Conservation (phyloP, 2,329 filamentous ascomycete genomes). For the Graphilbum fragrans region DNA sequence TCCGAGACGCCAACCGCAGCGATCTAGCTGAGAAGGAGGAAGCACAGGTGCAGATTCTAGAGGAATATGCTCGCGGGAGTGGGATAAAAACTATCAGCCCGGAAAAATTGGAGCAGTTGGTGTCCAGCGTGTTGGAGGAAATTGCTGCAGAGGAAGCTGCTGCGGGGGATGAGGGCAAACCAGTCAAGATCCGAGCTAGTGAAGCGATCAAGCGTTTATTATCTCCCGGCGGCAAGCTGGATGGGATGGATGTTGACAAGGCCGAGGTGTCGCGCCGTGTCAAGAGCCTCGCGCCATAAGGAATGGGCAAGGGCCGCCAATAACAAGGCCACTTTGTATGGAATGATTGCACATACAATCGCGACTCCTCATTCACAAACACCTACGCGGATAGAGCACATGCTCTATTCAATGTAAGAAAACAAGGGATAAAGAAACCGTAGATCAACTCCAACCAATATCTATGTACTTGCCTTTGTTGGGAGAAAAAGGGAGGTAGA, state of each 20-base stretch:
- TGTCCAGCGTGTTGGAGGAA: conserved; percentile 22
- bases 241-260: conserved; percentile 53
- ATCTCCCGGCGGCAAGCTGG: conserved; percentile 35
- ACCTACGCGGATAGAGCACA: too few relatives aligned
- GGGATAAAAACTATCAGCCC: conserved; percentile 45
- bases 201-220: conserved; percentile 52
- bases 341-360: too few relatives aligned
- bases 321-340: too few relatives aligned
- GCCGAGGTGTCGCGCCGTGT: conserved; percentile 48
- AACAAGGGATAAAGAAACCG: too few relatives aligned
- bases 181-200: conserved; percentile 37
- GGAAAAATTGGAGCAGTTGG: conserved; percentile 43
- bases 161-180: conserved; percentile 15
- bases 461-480: too few relatives aligned
- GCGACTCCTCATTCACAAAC: too few relatives aligned
- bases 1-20: conserved; percentile 46
- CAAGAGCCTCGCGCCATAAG: conserved; percentile 30
- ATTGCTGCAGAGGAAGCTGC: background rate
- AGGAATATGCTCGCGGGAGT: conserved; percentile 50
- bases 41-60: conserved; percentile 49
- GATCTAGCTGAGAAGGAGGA: conserved; percentile 64
- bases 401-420: too few relatives aligned
- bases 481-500: too few relatives aligned
- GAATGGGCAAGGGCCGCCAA: too few relatives aligned
- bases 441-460: too few relatives aligned